phyloP scores from a whole-genome alignment of 2,329 filamentous ascomycete species.

The Sphaceloma murrayae region DNA sequence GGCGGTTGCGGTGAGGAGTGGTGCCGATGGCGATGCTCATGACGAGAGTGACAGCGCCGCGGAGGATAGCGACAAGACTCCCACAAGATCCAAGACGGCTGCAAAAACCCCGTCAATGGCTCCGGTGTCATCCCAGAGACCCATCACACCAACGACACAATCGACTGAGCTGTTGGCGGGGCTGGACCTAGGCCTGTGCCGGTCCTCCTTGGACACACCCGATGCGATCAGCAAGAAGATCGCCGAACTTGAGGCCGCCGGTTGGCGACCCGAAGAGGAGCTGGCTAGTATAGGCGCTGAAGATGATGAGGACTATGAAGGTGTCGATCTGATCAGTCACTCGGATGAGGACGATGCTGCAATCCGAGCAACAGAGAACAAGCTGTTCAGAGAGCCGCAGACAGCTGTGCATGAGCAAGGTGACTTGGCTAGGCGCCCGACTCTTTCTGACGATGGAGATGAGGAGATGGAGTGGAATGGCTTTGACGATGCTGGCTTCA shows the following conservation, averaged over 20 bases:
- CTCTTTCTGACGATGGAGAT: constrained; percentile 22
- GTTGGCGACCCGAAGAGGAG: constrained; percentile 21
- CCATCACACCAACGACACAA: constrained; percentile 15
- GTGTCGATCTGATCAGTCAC: constrained; percentile 26
- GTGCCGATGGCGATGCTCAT: too few species aligned
- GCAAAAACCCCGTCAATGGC: constrained; percentile 3
- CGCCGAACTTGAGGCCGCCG: constrained; percentile 20
- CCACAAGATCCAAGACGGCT: constrained; percentile 3
- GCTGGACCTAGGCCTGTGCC: constrained; percentile 15
- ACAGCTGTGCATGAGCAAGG: constrained; percentile 21
- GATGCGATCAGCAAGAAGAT: constrained; percentile 23
- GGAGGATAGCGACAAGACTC: constrained; percentile 13
- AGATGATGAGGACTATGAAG: constrained; percentile 26
- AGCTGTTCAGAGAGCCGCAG: constrained; percentile 17
- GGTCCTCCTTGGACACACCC: constrained; percentile 13
- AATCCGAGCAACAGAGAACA: constrained; percentile 20
- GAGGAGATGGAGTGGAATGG: constrained; percentile 19
- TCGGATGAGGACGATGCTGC: constrained; percentile 23
- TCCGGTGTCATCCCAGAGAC: constrained; percentile 14
- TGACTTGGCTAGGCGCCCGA: constrained; percentile 22
- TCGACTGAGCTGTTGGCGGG: constrained; percentile 16
- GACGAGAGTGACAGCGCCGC: constrained; percentile 6
- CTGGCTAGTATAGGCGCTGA: constrained; percentile 18
- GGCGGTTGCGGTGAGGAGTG: too few species aligned
- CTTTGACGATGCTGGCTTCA: constrained; percentile 16